These are phyloP conservation scores for Mesotaenium endlicherianum DNA, from an alignment of 139 green algal species.

Conservation along the genomic window DNA sequence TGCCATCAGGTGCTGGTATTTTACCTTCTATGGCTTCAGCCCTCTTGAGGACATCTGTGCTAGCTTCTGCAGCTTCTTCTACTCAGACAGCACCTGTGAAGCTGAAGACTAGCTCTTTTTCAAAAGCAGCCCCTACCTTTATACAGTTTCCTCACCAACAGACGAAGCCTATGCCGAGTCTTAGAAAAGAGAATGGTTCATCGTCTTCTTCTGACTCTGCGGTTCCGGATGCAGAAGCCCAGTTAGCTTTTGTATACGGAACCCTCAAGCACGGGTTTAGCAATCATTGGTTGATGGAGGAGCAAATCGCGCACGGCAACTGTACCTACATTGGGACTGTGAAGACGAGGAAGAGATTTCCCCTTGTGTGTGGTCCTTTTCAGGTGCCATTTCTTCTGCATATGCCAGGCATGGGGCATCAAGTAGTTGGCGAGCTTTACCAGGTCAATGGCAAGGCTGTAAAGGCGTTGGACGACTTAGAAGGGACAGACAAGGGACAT, in stretches of 20 bases:
- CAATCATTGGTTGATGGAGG: conserved; percentile 43
- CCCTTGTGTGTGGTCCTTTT: conserved; percentile 31
- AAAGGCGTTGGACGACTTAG: conserved; percentile 28
- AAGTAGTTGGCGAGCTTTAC: conserved; percentile 44
- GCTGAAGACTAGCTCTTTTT: too few relatives aligned
- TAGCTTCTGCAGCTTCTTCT: too few relatives aligned
- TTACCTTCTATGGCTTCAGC: too few relatives aligned
- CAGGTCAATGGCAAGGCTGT: conserved; percentile 7
- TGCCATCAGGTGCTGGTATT: too few relatives aligned
- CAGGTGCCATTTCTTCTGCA: conserved; percentile 46
- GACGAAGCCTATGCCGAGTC: too few relatives aligned
- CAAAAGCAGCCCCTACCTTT: too few relatives aligned
- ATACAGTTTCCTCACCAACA: too few relatives aligned
- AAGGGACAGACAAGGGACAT: conserved; percentile 32
- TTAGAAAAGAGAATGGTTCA: too few relatives aligned
- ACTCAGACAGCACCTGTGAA: too few relatives aligned
- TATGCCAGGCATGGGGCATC: neutral
- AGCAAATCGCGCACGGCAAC: neutral
- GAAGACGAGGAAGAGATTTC: conserved; percentile 5
- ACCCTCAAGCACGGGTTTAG: conserved; percentile 50
- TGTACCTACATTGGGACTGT: conserved; percentile 20
- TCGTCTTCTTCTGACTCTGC: too few relatives aligned
- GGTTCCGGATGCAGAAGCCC: too few relatives aligned
- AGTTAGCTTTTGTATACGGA: conserved; percentile 53
- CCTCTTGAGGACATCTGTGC: too few relatives aligned